Evolutionary conservation across 768 basidiomycete species (phyloP).

Genomic region (Chiua virens): DNA sequence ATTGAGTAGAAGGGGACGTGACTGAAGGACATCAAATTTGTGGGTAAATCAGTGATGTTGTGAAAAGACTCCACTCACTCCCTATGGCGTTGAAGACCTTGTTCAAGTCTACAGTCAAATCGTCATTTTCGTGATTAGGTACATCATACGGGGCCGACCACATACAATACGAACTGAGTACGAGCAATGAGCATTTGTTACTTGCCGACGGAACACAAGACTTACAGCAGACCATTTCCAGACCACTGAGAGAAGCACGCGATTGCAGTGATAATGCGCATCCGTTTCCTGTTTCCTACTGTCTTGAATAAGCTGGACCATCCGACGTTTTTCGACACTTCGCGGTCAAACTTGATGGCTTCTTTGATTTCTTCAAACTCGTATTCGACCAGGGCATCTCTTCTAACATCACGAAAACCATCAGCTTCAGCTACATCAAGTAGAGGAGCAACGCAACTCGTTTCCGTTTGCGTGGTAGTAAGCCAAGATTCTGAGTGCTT

Average conservation of each 20-base stretch:
- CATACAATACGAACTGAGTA: conserved; percentile 29
- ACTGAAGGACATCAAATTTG: conserved; percentile 24
- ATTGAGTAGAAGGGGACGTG: conserved; percentile 44
- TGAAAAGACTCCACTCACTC: conserved; percentile 27
- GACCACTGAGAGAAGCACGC: conserved; percentile 64
- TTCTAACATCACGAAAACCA: no score
- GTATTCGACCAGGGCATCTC: conserved; percentile 48
- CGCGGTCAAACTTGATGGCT: conserved; percentile 46
- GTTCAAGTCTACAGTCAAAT: conserved; percentile 40
- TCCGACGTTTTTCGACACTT: conserved; percentile 41
- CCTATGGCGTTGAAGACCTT: conserved; percentile 54
- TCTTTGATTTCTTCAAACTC: conserved; percentile 68
- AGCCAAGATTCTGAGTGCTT: conserved; percentile 36
- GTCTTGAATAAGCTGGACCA: conserved; percentile 48
- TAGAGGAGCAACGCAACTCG: conserved; percentile 24
- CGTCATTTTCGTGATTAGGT: no score
- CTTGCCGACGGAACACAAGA: not conserved
- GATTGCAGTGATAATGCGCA: conserved; percentile 57
- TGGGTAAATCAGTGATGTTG: not conserved
- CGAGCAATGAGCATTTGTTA: not conserved
- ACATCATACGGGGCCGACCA: not conserved
- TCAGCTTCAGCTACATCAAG: no score
- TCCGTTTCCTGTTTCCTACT: conserved; percentile 51
- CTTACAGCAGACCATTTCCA: conserved; percentile 48
- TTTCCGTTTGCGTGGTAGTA: conserved; percentile 44